Conservation (phyloP, 352 stramenopile species). For the Stramenopiles sp. region DNA sequence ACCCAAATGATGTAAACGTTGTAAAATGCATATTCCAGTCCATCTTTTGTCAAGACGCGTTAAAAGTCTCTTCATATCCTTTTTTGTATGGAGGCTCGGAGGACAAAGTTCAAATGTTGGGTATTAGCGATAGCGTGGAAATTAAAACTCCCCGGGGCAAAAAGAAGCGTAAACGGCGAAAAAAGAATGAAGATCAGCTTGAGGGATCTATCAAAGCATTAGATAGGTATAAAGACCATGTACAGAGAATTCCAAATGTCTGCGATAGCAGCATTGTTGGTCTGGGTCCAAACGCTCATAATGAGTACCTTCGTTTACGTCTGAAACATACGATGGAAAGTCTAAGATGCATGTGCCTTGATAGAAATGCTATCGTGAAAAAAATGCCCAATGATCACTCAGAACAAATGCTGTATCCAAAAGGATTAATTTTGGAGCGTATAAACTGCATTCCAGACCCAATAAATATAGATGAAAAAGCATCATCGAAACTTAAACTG, state of each 20-base stretch:
- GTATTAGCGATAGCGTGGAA: background rate
- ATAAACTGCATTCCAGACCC: background rate
- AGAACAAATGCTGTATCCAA: background rate
- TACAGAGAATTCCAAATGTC: background rate
- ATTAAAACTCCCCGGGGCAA: background rate
- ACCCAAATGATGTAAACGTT: background rate
- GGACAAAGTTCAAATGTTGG: background rate
- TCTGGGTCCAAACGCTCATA: background rate
- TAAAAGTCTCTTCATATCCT: background rate
- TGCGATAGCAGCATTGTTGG: background rate
- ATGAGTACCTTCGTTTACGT: background rate
- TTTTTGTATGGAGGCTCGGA: background rate
- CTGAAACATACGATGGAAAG: background rate
- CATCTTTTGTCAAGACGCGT: background rate
- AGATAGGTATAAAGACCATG: background rate
- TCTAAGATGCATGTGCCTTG: too few species aligned
- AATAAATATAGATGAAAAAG: too few species aligned
- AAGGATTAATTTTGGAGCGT: background rate
- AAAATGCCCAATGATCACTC: background rate
- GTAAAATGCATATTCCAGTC: background rate
- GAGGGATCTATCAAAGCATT: background rate
- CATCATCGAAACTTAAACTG: background rate
- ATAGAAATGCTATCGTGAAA: background rate
- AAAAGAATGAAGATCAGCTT: background rate
- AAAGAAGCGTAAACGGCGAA: background rate